These are phyloP conservation scores for Zizania latifolia DNA, from an alignment of 176 grass and related monocot species.

Conservation along the genomic window DNA sequence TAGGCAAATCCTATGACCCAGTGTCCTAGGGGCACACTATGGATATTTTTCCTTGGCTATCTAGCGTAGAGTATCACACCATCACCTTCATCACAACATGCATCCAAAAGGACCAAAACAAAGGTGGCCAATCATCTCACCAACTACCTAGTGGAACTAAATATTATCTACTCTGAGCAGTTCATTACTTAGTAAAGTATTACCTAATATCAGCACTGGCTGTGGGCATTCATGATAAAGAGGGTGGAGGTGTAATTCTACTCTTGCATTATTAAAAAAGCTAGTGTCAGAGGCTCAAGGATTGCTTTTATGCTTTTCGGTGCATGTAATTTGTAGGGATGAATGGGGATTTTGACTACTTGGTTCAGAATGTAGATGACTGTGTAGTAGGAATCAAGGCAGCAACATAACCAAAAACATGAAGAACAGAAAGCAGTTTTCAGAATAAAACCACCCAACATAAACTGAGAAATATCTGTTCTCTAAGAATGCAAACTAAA, in stretches of 20 bases:
- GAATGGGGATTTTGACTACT: not conserved
- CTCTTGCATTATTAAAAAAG: not conserved
- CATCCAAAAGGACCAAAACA: no score
- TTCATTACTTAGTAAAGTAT: not conserved
- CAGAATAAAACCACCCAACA: not conserved
- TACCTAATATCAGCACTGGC: not conserved
- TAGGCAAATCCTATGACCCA: not conserved
- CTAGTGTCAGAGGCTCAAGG: not conserved
- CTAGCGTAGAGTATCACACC: not conserved
- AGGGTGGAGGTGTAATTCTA: not conserved
- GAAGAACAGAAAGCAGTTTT: not conserved
- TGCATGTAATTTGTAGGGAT: not conserved
- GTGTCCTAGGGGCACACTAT: no score
- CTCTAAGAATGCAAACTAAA: slow-evolving; percentile 11
- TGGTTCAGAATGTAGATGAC: not conserved
- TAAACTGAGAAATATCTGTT: no score
- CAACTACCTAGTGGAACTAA: not conserved
- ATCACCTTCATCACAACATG: not conserved
- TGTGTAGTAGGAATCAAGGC: not conserved
- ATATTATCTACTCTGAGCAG: not conserved
- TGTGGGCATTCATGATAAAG: no score
- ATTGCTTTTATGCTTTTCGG: not conserved
- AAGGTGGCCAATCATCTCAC: no score
- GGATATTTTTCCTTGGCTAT: not conserved
- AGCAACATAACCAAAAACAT: not conserved